phyloP scores from a whole-genome alignment of 306 rosid species.

The Cercis canadensis region DNA sequence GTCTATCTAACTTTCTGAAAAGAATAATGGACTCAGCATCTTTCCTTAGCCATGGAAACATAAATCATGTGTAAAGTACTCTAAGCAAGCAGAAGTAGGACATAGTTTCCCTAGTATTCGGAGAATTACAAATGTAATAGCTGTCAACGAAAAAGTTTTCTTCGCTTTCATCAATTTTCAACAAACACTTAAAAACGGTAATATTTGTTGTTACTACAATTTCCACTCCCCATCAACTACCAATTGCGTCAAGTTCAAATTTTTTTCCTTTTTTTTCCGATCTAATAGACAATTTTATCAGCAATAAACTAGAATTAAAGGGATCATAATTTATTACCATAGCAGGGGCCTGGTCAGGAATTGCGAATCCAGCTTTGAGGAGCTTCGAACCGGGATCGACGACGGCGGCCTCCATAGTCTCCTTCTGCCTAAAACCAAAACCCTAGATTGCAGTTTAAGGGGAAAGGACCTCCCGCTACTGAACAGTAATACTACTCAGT shows the following conservation, averaged over 20 bases:
- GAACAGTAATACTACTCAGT: neutral
- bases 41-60: too few species aligned
- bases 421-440: slow-evolving; percentile 38
- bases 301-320: slow-evolving; percentile 15
- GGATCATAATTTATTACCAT: slow-evolving; percentile 51
- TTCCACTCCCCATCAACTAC: neutral
- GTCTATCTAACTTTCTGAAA: neutral
- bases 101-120: neutral
- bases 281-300: neutral
- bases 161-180: too few species aligned
- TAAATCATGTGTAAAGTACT: too few species aligned
- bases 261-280: neutral
- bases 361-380: slow-evolving; percentile 94
- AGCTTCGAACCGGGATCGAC: slow-evolving; percentile 86
- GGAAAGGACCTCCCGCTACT: neutral
- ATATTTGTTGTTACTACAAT: neutral
- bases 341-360: slow-evolving; percentile 94
- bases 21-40: neutral
- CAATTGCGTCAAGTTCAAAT: neutral
- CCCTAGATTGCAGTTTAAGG: slow-evolving; percentile 41
- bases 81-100: too few species aligned
- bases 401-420: slow-evolving; percentile 83
- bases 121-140: neutral
- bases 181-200: too few species aligned
- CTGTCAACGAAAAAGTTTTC: too few species aligned